Evolutionary conservation across 1,284 basidiomycete species (phyloP).

Genomic region (Ustilago loliicola): DNA sequence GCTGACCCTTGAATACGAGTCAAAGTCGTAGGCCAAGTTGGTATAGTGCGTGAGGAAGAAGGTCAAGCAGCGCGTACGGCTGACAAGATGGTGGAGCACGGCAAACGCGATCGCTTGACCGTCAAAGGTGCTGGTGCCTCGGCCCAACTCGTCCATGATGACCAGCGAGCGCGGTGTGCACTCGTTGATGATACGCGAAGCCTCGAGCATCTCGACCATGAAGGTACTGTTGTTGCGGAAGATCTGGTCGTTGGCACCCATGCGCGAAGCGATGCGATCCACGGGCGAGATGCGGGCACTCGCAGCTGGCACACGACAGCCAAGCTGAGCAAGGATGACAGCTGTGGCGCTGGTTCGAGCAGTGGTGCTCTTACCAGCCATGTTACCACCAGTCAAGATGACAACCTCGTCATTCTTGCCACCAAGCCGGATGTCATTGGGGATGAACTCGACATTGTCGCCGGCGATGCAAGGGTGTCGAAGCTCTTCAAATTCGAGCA

Average conservation of each 20-base stretch:
- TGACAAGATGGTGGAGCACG: conserved; percentile 67
- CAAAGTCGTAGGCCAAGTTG: conserved; percentile 63
- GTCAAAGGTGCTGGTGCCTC: conserved; percentile 70
- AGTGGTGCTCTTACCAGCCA: conserved; percentile 74
- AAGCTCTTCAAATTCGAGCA: conserved; percentile 82
- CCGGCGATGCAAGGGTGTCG: conserved; percentile 80
- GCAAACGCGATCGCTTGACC: conserved; percentile 69
- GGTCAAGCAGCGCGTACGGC: conserved; percentile 66
- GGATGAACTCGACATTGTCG: conserved; percentile 81
- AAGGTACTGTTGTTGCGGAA: conserved; percentile 69
- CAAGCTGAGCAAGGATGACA: conserved; percentile 95
- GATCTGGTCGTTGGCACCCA: conserved; percentile 81
- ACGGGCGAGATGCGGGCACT: conserved; percentile 87
- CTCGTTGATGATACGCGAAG: conserved; percentile 67
- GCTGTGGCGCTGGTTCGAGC: conserved; percentile 98
- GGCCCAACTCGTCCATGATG: conserved; percentile 70
- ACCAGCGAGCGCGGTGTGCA: conserved; percentile 69
- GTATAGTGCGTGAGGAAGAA: conserved; percentile 70
- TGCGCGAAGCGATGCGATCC: conserved; percentile 93
- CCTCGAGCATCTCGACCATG: conserved; percentile 71
- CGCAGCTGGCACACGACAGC: conserved; percentile 94
- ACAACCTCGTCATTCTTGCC: conserved; percentile 82
- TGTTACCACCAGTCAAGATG: conserved; percentile 93
- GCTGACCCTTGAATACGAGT: conserved; percentile 64
- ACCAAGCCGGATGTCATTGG: conserved; percentile 92